A percentile compares a stretch with the other conserved stretches of the same genome.
Conservation (phyloP, 257 asterid genomes). For the Datura wrightii region DNA sequence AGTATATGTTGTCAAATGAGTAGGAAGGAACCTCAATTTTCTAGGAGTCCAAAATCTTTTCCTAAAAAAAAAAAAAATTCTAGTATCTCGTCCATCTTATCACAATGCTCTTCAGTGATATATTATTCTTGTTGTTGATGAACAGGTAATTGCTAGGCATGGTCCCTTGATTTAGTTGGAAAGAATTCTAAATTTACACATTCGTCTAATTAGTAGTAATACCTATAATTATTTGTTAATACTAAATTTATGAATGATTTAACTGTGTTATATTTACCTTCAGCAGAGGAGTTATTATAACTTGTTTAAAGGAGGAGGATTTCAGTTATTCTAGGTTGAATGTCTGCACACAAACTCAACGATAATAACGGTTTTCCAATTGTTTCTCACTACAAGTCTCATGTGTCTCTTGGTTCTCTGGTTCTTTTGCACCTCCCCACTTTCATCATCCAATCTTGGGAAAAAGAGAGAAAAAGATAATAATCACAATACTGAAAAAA, state of each 20-base stretch:
- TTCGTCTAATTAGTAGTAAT: neutral
- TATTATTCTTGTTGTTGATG: too few relatives aligned
- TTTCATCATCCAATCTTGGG: neutral
- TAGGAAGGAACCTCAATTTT: too few relatives aligned
- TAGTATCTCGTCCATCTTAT: too few relatives aligned
- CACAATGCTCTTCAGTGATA: too few relatives aligned
- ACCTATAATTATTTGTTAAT: neutral
- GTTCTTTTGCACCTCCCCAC: constrained; percentile 27
- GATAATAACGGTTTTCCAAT: constrained; percentile 53
- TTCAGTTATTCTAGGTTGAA: constrained; percentile 37
- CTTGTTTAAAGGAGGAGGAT: neutral
- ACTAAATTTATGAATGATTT: neutral
- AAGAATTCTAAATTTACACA: neutral
- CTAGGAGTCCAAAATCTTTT: too few relatives aligned
- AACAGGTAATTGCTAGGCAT: too few relatives aligned
- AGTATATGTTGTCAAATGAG: too few relatives aligned
- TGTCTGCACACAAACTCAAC: constrained; percentile 38
- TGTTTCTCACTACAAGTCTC: constrained; percentile 30
- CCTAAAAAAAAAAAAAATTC: too few relatives aligned
- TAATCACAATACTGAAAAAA: neutral
- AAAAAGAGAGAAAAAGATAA: neutral
- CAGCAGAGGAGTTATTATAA: neutral
- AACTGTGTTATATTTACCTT: neutral
- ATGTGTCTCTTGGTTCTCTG: constrained; percentile 13
- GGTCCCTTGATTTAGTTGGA: neutral